Percentiles rank a stretch among this genome's conserved stretches.
Conservation (phyloP, 192 early-diverging fungal genomes). For the Cetraspora pellucida region DNA sequence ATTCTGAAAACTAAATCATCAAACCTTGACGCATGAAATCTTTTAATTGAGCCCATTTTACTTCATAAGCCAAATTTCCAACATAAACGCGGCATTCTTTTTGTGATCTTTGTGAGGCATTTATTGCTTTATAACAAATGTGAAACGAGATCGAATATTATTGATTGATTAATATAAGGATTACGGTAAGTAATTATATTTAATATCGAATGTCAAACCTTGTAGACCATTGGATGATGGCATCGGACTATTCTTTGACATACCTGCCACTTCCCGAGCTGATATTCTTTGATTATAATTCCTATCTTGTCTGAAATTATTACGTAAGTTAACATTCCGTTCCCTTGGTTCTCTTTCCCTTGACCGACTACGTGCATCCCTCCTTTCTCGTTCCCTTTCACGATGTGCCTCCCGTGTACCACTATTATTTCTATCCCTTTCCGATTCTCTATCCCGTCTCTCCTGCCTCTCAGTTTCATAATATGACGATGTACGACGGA, state of each 20-base stretch:
- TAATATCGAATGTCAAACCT: conserved; percentile 12
- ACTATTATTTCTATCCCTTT: conserved; percentile 8
- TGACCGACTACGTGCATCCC: conserved; percentile 17
- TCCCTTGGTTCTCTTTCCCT: background rate
- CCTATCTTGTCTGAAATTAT: conserved; percentile 15
- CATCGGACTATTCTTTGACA: conserved; percentile 18
- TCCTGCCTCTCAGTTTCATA: conserved; percentile 14
- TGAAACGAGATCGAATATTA: background rate
- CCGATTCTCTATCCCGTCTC: conserved; percentile 9
- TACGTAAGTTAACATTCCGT: background rate
- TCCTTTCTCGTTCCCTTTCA: conserved; percentile 14
- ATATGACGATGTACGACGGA: conserved; percentile 6
- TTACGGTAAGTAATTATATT: background rate
- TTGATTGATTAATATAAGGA: no score
- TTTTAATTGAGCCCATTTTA: conserved; percentile 74
- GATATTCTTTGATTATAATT: conserved; percentile 26
- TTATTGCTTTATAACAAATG: conserved; percentile 7
- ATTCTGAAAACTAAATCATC: background rate
- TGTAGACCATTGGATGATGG: conserved; percentile 3
- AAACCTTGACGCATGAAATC: conserved; percentile 80
- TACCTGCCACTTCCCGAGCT: conserved; percentile 32
- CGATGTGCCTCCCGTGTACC: conserved; percentile 6
- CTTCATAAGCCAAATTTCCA: conserved; percentile 79
- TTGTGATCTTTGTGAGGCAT: conserved; percentile 49
- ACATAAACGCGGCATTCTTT: conserved; percentile 77